phyloP scores from a whole-genome alignment of 345 rosid species.

The Alliaria petiolata region DNA sequence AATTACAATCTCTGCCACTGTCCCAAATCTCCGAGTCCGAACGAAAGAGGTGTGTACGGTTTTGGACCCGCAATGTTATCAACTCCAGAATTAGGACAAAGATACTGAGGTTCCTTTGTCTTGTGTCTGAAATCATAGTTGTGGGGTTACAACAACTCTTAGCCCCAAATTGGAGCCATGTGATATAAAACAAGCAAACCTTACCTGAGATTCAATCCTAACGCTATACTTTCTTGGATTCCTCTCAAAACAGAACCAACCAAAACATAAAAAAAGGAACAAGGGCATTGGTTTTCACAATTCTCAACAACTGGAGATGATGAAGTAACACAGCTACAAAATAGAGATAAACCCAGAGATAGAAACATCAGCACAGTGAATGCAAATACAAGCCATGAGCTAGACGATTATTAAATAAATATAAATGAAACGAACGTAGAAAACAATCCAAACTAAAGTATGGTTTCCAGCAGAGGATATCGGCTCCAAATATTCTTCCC shows the following conservation, averaged over 20 bases:
- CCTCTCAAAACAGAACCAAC: neutral
- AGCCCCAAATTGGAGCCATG: neutral
- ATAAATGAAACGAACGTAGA: neutral
- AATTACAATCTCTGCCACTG: neutral
- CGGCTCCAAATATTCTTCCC: neutral
- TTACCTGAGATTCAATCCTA: neutral
- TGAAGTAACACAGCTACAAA: neutral
- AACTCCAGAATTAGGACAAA: neutral
- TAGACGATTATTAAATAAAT: neutral
- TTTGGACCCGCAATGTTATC: neutral
- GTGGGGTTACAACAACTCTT: neutral
- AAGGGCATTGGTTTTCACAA: neutral
- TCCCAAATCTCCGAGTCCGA: neutral
- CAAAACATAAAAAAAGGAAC: neutral
- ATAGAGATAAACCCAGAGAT: neutral
- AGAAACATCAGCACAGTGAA: neutral
- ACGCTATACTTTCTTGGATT: neutral
- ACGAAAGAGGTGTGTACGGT: neutral
- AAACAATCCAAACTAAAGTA: neutral
- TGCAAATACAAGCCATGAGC: neutral
- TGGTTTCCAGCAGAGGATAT: slow-evolving; percentile 5
- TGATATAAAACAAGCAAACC: neutral
- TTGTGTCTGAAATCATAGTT: neutral
- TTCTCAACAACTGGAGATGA: slow-evolving; percentile 5
- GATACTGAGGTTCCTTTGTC: neutral